Evolutionary conservation across 106 monocot species (phyloP), one percentile per base, ranked within the genome.

Genomic region (Dioscorea zingiberensis): DNA sequence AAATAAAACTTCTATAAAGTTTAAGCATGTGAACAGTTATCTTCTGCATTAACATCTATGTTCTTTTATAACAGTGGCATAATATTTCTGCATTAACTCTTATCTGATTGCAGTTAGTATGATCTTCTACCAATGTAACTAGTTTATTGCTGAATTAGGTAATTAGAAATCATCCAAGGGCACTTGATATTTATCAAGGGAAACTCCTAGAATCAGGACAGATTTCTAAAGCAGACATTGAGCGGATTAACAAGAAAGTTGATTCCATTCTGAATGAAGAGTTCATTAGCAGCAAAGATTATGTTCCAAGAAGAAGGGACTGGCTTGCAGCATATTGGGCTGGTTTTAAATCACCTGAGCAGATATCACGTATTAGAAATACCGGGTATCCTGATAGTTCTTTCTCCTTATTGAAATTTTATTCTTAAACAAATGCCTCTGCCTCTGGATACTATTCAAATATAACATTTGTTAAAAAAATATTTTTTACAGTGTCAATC

Each of bases 341-440:
- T 57, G 97, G 92, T 57, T 97, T 97, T 61, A 97, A 92, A 74
- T 89, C 97, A 58, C 97, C 97, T 27, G 97, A 97, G 46, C 97
- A 97, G 68, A 97, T 92, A 44, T 97, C 97, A 38, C 85, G 92
- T 62, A 54, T 89, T 55, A 83, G 78, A 48, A 97, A 97, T 64
- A 97, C 97, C 49, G 97, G 97, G 97, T 86, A 84, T 46, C 25
- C 62, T 69, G 7, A 25, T 68, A 9, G 9, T 7, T 65, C 32
- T 27, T 60, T 16, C 58, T 38, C 38, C 38, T 38, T 6, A 38
- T 10, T 38, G 38, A 6, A 38, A 38, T 38, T 38, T 38, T 10
- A 38, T 38, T 38, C 38, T 38, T 38, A 1, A 38, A 38, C 38
- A 38, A 38, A 6, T 38, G 38, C 4, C 38, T 38, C 4, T 38